Conservation (phyloP, 345 rosid species). For the Eucalyptus virginea region DNA sequence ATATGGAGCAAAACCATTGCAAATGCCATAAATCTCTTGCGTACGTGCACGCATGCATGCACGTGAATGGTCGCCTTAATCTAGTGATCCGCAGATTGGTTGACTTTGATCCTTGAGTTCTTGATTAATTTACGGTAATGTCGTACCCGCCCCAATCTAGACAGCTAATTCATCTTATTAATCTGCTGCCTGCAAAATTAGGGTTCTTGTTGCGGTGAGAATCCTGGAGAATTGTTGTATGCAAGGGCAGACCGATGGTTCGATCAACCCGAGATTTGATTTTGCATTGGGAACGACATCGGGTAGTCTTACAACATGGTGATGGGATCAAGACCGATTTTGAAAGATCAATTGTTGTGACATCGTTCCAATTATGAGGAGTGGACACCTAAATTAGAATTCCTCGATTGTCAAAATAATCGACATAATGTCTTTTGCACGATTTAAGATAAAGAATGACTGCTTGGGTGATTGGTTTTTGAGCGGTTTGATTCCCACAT, state of each 20-base stretch:
- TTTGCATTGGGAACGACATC: neutral
- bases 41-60: slow-evolving; percentile 24
- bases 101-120: slow-evolving; percentile 5
- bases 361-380: neutral
- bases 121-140: neutral
- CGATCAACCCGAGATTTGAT: neutral
- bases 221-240: neutral
- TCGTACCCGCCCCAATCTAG: neutral
- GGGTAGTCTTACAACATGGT: neutral
- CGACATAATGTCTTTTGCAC: fast-evolving
- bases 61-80: slow-evolving; percentile 31
- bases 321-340: neutral
- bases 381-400: neutral
- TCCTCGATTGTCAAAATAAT: too few relatives aligned
- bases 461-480: fast-evolving
- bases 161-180: neutral
- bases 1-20: neutral
- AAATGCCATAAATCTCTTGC: neutral
- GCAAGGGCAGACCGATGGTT: neutral
- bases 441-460: neutral
- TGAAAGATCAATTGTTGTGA: neutral
- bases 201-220: neutral
- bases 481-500: fast-evolving
- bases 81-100: slow-evolving; percentile 19
- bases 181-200: neutral